These are phyloP conservation scores for Rhodotorula kratochvilovae DNA, from an alignment of 768 basidiomycete species.

Conservation along the genomic window DNA sequence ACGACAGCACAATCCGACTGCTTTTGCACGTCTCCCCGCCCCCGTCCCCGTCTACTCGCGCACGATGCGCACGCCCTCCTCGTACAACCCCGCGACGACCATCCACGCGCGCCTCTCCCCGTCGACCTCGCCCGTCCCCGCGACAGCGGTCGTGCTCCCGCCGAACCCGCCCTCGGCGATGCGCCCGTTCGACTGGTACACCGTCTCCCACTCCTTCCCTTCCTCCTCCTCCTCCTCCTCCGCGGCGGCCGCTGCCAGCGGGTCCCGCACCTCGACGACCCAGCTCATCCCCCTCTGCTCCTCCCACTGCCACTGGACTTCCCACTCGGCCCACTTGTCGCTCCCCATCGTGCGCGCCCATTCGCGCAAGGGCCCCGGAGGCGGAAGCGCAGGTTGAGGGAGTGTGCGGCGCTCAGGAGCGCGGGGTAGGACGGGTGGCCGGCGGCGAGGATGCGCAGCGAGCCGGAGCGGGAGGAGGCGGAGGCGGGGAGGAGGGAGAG, in stretches of 20 bases:
- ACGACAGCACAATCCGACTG: no score
- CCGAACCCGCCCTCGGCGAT: conserved; percentile 10
- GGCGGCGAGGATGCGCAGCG: conserved; percentile 13
- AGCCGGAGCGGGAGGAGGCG: no score
- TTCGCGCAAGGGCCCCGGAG: not conserved
- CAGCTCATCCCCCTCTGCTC: conserved; percentile 12
- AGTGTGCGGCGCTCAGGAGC: conserved; percentile 10
- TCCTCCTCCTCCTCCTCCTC: no score
- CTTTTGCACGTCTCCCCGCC: no score
- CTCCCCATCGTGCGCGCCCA: not conserved
- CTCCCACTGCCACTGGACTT: not conserved
- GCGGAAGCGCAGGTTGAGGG: not conserved
- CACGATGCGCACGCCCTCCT: conserved; percentile 16
- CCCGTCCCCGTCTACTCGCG: no score
- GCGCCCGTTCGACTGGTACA: conserved; percentile 18
- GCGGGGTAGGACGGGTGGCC: conserved; percentile 26
- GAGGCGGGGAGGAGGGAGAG: conserved; percentile 6
- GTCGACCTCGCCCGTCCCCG: not conserved
- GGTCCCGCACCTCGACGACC: not conserved
- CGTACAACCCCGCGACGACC: conserved; percentile 24
- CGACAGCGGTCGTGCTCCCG: conserved; percentile 13
- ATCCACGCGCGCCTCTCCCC: conserved; percentile 14
- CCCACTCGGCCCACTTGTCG: not conserved
- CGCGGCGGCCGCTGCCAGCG: not conserved
- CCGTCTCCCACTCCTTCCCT: not conserved